Conservation (phyloP, 345 rosid species). For the Eucalyptus tenuipes region DNA sequence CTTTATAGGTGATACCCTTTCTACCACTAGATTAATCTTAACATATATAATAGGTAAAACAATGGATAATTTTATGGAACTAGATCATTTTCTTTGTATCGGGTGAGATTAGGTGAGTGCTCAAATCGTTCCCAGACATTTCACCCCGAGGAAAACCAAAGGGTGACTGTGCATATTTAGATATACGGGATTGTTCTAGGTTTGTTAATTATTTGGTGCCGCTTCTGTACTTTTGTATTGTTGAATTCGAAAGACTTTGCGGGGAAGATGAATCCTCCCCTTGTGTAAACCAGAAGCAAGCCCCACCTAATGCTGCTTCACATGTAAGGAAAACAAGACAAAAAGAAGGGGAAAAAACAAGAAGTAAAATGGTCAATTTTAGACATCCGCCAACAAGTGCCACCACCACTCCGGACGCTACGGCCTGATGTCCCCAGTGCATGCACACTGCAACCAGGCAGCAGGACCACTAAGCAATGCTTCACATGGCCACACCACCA, state of each 20-base stretch:
- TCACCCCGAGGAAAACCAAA: not conserved
- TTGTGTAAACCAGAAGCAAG: not conserved
- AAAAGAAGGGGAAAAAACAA: not conserved
- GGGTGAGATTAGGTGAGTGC: not conserved
- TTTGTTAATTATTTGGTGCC: not conserved
- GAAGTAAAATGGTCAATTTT: not conserved
- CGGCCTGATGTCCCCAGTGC: constrained; percentile 16
- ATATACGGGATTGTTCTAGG: not conserved
- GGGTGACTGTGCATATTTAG: not conserved
- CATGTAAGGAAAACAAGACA: not conserved
- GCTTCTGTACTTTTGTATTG: not conserved
- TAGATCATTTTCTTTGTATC: not conserved
- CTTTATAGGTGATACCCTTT: not conserved
- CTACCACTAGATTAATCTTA: not conserved
- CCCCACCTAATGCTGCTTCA: not conserved
- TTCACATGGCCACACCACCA: not conserved
- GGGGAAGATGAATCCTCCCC: not conserved
- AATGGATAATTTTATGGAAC: not conserved
- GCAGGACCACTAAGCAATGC: not conserved
- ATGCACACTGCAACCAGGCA: not conserved
- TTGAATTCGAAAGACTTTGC: not conserved
- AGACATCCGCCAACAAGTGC: not conserved
- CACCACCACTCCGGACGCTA: constrained; percentile 4
- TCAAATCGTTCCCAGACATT: not conserved
- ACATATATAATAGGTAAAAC: not conserved